Evolutionary conservation across 371 early-diverging fungal species (phyloP), one percentile per base, ranked within the genome.

Genomic region (Neoconidiobolus thromboides): DNA sequence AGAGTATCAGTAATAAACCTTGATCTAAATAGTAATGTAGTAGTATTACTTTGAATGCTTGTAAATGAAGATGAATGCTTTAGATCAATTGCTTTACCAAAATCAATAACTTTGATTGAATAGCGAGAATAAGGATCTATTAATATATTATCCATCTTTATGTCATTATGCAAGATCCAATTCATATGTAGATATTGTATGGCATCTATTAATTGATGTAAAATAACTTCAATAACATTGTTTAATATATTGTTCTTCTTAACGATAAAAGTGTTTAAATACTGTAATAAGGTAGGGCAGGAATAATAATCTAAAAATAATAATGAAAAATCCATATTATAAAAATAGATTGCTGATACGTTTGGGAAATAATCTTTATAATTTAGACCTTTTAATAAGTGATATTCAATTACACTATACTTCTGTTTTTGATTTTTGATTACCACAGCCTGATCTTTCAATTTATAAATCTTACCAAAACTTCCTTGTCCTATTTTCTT

Each of bases 361-460:
- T n/a, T 51, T 5, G 52, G 52, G 37, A 26, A 38, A 38, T 26
- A 51, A 41, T n/a, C 14, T 42, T 26, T 26, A 43, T 49, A 49
- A 3, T 38, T n/a, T n/a, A 51, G 50, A 42, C 5, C 14, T 38
- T 10, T 46, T 43, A 46, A 15, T 36, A 36, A n/a, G 40, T 48
- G 15, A 47, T 2, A 12, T 40, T 47, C 38, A 39, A 39, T 12
- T 38, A 48, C 36, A 26, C 9, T 36, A 26, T 41, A 26, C 3
- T 1, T 41, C 3, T 63, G 64, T 67, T 65, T 68, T 56, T 61
- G 52, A 38, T 26, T 14, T n/a, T 51, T 51, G 52, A 51, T 14
- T 5, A 51, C 52, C n/a, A 26, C 37, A 10, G 47, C 47, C 47
- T 46, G 7, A 47, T 47, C 48, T 10, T 10, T 14, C 26, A 51